Evolutionary conservation across 176 grass and related monocot genomes (phyloP).

Genomic region (Puya raimondii): DNA sequence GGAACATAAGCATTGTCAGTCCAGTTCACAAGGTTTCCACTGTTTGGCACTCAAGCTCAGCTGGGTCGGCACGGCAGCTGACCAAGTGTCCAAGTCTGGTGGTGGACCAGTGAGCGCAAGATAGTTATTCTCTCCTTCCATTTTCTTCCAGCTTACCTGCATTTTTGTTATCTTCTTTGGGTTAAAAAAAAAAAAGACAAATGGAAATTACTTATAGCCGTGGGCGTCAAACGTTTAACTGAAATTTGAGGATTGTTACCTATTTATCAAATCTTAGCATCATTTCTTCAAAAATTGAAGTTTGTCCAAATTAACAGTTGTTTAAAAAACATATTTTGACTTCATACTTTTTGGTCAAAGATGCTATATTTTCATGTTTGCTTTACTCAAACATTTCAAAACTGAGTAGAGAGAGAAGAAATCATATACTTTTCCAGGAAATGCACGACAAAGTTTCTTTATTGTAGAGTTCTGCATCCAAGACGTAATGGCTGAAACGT

Average conservation of each 20-base stretch:
- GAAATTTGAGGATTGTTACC: background rate
- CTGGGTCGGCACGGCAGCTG: slow-evolving; percentile 40
- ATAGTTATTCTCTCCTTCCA: slow-evolving; percentile 64
- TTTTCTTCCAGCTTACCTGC: slow-evolving; percentile 80
- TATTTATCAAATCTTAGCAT: too few relatives aligned
- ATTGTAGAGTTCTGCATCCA: slow-evolving; percentile 71
- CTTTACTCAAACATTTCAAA: background rate
- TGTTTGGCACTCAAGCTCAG: slow-evolving; percentile 62
- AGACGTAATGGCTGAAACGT: slow-evolving; percentile 10
- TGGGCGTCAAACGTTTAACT: background rate
- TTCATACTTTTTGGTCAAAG: background rate
- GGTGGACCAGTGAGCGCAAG: slow-evolving; percentile 70
- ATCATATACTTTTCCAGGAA: slow-evolving; percentile 56
- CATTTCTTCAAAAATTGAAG: too few relatives aligned
- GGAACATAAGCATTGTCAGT: slow-evolving; percentile 17
- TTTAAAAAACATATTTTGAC: too few relatives aligned
- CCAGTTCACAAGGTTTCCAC: slow-evolving; percentile 43
- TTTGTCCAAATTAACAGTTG: too few relatives aligned
- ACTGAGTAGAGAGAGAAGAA: background rate
- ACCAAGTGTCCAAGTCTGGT: slow-evolving; percentile 76
- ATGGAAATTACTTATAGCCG: background rate
- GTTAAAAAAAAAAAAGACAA: slow-evolving; percentile 2
- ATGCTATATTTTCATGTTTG: background rate
- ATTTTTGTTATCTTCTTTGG: slow-evolving; percentile 2
- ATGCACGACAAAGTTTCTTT: slow-evolving; percentile 63